Conservation (phyloP, 2,329 filamentous ascomycete genomes). For the Pezicula radicicola region DNA sequence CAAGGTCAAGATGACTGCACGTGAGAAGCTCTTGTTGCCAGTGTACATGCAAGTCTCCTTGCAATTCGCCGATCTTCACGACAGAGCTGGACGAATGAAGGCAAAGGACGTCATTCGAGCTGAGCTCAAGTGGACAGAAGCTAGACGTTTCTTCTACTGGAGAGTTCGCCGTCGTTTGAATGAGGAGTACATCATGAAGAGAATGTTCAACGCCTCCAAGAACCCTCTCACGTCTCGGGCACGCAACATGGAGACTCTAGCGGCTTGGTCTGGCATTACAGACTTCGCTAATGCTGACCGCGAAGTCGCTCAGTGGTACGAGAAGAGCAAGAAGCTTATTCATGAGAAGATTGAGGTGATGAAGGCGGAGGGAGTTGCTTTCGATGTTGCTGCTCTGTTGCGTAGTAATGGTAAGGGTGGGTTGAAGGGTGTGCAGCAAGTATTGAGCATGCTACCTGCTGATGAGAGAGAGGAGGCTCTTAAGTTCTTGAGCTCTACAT, state of each 20-base stretch:
- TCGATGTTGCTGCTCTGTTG: slow-evolving; percentile 67
- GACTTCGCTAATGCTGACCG: slow-evolving; percentile 78
- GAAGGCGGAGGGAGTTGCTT: slow-evolving; percentile 70
- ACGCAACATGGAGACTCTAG: slow-evolving; percentile 70
- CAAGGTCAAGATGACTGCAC: slow-evolving; percentile 78
- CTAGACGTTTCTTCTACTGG: slow-evolving; percentile 99
- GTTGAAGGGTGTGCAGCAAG: slow-evolving; percentile 82
- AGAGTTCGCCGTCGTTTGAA: slow-evolving; percentile 93
- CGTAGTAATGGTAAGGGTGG: slow-evolving; percentile 64
- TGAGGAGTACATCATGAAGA: slow-evolving; percentile 95
- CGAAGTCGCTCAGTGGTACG: slow-evolving; percentile 90
- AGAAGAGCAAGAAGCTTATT: slow-evolving; percentile 84
- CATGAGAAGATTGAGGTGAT: slow-evolving; percentile 80
- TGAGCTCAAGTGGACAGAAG: slow-evolving; percentile 79
- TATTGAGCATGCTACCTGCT: slow-evolving; percentile 82
- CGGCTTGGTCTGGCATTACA: slow-evolving; percentile 77
- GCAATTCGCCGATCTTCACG: slow-evolving; percentile 96
- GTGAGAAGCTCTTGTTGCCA: slow-evolving; percentile 85
- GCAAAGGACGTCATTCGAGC: slow-evolving; percentile 93
- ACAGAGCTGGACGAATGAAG: slow-evolving; percentile 95
- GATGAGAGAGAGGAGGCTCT: slow-evolving; percentile 69
- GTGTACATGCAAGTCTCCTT: slow-evolving; percentile 95
- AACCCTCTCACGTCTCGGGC: slow-evolving; percentile 52
- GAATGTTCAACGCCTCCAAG: slow-evolving; percentile 57
- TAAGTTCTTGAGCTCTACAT: slow-evolving; percentile 24